Percentiles rank a stretch among this genome's conserved stretches.
Evolutionary conservation across 208 protist species (phyloP).

Genomic region (Leishmania braziliensis): DNA sequence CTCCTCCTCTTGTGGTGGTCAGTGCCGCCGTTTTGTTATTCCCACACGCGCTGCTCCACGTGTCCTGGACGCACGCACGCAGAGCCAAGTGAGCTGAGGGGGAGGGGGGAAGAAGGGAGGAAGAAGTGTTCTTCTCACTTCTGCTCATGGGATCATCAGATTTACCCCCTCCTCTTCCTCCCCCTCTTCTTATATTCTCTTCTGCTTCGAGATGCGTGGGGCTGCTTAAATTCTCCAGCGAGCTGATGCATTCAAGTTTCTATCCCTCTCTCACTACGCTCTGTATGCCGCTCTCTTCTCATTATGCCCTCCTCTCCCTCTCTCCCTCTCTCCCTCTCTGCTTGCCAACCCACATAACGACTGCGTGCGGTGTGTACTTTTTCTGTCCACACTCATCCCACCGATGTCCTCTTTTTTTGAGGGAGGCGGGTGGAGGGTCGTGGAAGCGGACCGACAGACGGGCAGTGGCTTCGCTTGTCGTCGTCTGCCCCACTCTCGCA

Average conservation of each 20-base stretch:
- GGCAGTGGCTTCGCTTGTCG: not conserved
- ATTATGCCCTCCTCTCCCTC: not conserved
- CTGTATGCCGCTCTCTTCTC: not conserved
- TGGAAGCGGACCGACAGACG: not conserved
- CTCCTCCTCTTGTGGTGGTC: not conserved
- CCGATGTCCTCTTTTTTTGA: not conserved
- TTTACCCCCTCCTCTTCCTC: too few species aligned
- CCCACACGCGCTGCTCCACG: not conserved
- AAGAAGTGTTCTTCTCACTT: not conserved
- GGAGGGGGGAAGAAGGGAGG: not conserved
- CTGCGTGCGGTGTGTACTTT: not conserved
- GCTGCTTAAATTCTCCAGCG: too few species aligned
- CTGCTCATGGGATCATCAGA: not conserved
- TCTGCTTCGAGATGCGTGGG: too few species aligned
- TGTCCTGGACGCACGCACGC: not conserved
- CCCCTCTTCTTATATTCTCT: too few species aligned
- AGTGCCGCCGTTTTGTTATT: not conserved
- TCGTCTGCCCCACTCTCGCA: not conserved
- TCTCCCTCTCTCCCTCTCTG: not conserved
- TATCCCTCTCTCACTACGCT: not conserved
- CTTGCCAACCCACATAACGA: not conserved
- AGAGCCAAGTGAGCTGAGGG: not conserved
- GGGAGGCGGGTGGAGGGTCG: not conserved
- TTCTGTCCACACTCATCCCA: not conserved
- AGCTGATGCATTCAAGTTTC: not conserved